phyloP scores from a whole-genome alignment of 116 monocot genomes.

The Papilionanthe hybrid region DNA sequence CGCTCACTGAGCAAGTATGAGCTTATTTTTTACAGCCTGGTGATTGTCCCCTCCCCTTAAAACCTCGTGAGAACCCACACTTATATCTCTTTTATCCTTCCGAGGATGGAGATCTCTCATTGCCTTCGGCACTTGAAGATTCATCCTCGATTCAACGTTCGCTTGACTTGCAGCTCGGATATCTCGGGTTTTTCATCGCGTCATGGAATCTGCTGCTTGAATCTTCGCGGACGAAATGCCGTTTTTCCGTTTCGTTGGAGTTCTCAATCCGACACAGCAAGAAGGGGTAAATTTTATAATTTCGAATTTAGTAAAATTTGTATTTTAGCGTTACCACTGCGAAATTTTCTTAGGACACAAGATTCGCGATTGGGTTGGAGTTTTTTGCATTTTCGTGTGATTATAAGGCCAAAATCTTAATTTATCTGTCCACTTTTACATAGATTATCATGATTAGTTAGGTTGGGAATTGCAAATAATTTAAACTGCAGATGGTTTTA shows the following conservation, averaged over 20 bases:
- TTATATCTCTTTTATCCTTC: too few species aligned
- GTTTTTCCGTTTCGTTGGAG: neutral
- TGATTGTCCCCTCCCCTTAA: too few species aligned
- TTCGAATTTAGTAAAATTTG: neutral
- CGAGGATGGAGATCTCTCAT: neutral
- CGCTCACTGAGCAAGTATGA: too few species aligned
- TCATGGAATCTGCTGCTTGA: neutral
- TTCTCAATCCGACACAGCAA: neutral
- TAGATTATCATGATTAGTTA: neutral
- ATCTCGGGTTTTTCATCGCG: neutral
- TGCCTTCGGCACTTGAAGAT: neutral
- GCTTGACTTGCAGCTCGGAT: neutral
- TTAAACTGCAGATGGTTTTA: neutral
- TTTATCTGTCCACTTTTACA: neutral
- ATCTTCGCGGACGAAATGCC: neutral
- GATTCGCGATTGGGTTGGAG: neutral
- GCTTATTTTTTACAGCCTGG: too few species aligned
- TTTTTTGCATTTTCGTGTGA: neutral
- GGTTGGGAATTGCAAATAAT: neutral
- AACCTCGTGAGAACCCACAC: too few species aligned
- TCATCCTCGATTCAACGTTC: neutral
- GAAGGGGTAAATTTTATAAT: neutral
- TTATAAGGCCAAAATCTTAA: neutral
- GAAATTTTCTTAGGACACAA: neutral
- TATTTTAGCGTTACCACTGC: neutral